Evolutionary conservation across 768 basidiomycete genomes (phyloP), one percentile per base, ranked within the genome.

Genomic region (Termitomyces sp.): DNA sequence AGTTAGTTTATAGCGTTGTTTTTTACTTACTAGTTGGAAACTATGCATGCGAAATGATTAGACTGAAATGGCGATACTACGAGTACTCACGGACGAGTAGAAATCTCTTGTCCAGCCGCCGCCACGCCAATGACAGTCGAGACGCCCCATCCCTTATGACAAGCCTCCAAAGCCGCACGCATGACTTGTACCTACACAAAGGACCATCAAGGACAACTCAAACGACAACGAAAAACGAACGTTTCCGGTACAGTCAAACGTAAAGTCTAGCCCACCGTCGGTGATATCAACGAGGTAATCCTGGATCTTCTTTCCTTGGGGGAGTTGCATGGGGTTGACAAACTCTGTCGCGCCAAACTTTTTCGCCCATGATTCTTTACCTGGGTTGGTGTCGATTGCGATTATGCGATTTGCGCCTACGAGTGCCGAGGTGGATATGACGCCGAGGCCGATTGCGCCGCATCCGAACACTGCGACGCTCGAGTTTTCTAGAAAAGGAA

Each of bases 111-210:
- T 7, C 97, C 97, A 20, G 97, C 94, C 24, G 94, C 94, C 4
- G 97, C 97, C 42, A 99, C 97, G 59, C 96, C 96, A 59, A 99
- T 98, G 63, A 99, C 70, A 56, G 92, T 98, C 57, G 87, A 92
- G 43, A 98, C 88, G 64, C 97, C 97, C 97, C 97, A 99, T 14
- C 97, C 97, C 70, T 98, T 98, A 74, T 99, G 97, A 72, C 94
- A 98, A n/a, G 94, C 91, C 75, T 99, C 97, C 47, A 99, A 83
- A 26, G 97, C 97, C 49, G 87, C 78, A 59, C 95, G 85, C 95
- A 97, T 98, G 61, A 96, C 94, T 29, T 93, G 76, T 10, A 94
- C 90, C 88, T 90, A 57, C 6, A 39, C 12, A 18, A 26, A n/a
- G 0, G 5, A 39, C 1, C 4, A 2, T 2, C 32, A 32, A 9